A percentile compares a stretch with the other conserved stretches of the same genome.
Evolutionary conservation across 768 basidiomycete species (phyloP).

Genomic region (Suillus decipiens): DNA sequence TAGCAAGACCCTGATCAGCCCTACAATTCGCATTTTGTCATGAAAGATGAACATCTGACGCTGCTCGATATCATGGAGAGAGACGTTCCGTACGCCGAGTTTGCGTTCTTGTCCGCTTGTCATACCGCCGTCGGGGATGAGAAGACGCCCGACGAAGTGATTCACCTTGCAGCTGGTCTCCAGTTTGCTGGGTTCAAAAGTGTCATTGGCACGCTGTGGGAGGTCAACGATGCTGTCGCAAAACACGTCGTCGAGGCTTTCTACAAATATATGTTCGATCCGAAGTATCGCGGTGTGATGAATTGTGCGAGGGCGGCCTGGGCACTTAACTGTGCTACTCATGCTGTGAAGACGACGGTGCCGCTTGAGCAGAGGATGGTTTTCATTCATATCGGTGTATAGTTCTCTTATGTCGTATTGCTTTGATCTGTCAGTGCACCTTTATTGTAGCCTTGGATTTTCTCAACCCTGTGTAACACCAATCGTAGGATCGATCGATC

Average conservation of each 20-base stretch:
- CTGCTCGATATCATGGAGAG: slow-evolving; percentile 10
- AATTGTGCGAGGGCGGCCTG: slow-evolving; percentile 9
- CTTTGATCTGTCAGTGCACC: no score
- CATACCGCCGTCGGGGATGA: slow-evolving; percentile 23
- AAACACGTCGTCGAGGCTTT: background rate
- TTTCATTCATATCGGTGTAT: slow-evolving; percentile 14
- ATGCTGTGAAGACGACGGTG: background rate
- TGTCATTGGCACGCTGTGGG: slow-evolving; percentile 27
- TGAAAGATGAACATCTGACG: background rate
- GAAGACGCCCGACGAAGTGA: slow-evolving; percentile 18
- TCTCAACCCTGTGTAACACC: no score
- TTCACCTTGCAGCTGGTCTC: slow-evolving; percentile 26
- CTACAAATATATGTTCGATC: background rate
- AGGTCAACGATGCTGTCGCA: slow-evolving; percentile 10
- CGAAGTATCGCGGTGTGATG: slow-evolving; percentile 7
- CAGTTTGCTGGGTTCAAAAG: slow-evolving; percentile 23
- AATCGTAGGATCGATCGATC: no score
- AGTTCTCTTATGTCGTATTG: background rate
- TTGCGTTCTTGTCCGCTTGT: slow-evolving; percentile 25
- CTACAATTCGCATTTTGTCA: slow-evolving; percentile 12
- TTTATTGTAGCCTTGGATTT: no score
- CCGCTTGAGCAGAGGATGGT: slow-evolving; percentile 9
- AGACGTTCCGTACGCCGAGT: background rate
- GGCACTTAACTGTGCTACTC: slow-evolving; percentile 1
- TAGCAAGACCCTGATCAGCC: slow-evolving; percentile 11